A percentile compares a stretch with the other conserved stretches of the same genome.
These are phyloP conservation scores for Ceratobasidium sp. DNA, from an alignment of 1,284 basidiomycete species.

Conservation along the genomic window DNA sequence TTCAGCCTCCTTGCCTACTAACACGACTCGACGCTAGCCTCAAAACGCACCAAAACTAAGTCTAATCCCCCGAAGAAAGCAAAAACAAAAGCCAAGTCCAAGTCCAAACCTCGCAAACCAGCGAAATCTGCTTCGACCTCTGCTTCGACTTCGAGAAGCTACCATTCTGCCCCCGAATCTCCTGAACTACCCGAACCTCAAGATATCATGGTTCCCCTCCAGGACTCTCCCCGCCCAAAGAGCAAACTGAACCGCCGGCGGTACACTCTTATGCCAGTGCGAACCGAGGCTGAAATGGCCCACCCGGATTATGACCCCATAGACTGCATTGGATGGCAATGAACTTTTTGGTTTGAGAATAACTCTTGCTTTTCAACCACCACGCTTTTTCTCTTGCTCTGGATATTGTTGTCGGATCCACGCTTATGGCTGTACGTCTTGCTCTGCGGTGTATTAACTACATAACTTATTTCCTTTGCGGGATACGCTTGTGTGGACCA, in stretches of 20 bases:
- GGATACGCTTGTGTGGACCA: not conserved
- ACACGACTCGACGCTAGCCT: not conserved
- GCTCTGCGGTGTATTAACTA: slow-evolving; percentile 18
- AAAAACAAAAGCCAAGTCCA: slow-evolving; percentile 8
- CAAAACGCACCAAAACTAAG: slow-evolving; percentile 36
- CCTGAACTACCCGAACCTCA: slow-evolving; percentile 11
- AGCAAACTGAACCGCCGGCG: slow-evolving; percentile 23
- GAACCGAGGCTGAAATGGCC: slow-evolving; percentile 32
- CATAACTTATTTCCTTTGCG: slow-evolving; percentile 28
- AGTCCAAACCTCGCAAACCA: slow-evolving; percentile 8
- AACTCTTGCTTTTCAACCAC: not conserved
- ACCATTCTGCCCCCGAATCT: not conserved
- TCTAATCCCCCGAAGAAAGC: slow-evolving; percentile 10
- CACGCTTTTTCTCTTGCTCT: not conserved
- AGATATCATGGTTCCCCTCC: slow-evolving; percentile 43
- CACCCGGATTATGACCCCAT: slow-evolving; percentile 36
- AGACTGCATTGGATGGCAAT: slow-evolving; percentile 41
- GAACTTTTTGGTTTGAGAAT: not conserved
- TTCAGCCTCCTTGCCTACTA: not conserved
- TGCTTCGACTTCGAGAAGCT: not conserved
- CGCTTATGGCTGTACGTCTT: not conserved
- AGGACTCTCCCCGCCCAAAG: slow-evolving; percentile 34
- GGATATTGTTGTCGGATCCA: not conserved
- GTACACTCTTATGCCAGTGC: slow-evolving; percentile 39
- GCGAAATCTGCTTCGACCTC: not conserved